Percentiles rank a stretch among this genome's conserved stretches.
Evolutionary conservation across 2,329 filamentous ascomycete species (phyloP).

Genomic region (Cytospora chrysosperma): DNA sequence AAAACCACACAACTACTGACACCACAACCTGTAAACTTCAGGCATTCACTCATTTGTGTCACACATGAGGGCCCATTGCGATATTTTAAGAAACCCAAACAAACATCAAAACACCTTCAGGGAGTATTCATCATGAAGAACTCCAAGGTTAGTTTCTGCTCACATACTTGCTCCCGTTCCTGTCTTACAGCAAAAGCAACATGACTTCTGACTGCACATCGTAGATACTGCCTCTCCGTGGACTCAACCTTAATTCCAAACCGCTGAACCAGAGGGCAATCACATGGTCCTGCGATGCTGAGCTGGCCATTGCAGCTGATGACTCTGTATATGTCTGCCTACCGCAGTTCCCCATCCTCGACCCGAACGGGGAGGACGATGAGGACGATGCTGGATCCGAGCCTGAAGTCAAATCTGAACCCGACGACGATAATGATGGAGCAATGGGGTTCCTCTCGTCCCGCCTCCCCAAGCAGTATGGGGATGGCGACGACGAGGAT

Average conservation of each 20-base stretch:
- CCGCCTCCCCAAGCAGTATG: slow-evolving; percentile 16
- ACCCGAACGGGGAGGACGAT: slow-evolving; percentile 22
- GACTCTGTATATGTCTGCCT: slow-evolving; percentile 53
- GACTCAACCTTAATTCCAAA: slow-evolving; percentile 31
- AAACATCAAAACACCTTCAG: not conserved
- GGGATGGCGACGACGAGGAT: slow-evolving; percentile 28
- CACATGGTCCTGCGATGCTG: slow-evolving; percentile 57
- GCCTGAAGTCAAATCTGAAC: not conserved
- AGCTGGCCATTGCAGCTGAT: slow-evolving; percentile 56
- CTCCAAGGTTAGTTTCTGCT: slow-evolving; percentile 11
- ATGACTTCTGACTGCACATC: slow-evolving; percentile 3
- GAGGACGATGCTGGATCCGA: slow-evolving; percentile 16
- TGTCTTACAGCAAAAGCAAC: not conserved
- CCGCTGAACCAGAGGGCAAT: slow-evolving; percentile 39
- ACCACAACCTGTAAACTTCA: not conserved
- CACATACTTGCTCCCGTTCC: not conserved
- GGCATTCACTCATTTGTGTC: not conserved
- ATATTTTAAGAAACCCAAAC: no score
- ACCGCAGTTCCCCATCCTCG: slow-evolving; percentile 42
- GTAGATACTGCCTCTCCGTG: slow-evolving; percentile 47
- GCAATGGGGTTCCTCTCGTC: slow-evolving; percentile 20
- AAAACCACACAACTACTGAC: not conserved
- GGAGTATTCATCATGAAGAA: slow-evolving; percentile 13
- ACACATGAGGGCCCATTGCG: not conserved
- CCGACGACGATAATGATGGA: not conserved